phyloP scores from a whole-genome alignment of 805 yeast species.

The Sporopachydermia quercuum region DNA sequence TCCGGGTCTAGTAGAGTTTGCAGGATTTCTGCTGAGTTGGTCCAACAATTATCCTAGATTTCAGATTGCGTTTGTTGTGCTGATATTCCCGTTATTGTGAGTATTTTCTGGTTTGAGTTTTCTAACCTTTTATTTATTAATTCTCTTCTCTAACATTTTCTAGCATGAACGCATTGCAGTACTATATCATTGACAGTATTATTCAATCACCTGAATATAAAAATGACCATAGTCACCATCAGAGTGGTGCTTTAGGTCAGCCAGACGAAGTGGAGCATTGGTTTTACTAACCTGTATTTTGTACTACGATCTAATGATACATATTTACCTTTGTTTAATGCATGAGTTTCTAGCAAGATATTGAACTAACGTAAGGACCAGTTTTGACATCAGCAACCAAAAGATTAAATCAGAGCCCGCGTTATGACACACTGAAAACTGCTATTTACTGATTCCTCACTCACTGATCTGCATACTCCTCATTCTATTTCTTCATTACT shows the following conservation, averaged over 20 bases:
- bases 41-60: constrained; percentile 64
- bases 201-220: constrained; percentile 32
- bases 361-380: too few species aligned
- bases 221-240: constrained; percentile 8
- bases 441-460: too few species aligned
- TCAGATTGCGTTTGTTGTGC: constrained; percentile 78
- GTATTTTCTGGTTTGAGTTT: neutral
- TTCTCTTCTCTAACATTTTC: constrained; percentile 7
- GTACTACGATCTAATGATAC: too few species aligned
- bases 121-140: neutral
- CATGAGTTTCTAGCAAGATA: too few species aligned
- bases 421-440: too few species aligned
- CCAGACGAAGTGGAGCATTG: constrained; percentile 1
- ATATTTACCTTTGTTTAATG: too few species aligned
- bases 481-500: too few species aligned
- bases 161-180: constrained; percentile 30
- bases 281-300: too few species aligned
- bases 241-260: neutral
- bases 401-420: too few species aligned
- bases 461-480: too few species aligned
- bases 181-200: constrained; percentile 42
- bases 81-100: constrained; percentile 53
- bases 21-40: constrained; percentile 72
- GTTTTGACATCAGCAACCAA: too few species aligned
- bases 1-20: constrained; percentile 55